These are phyloP conservation scores for Combretum micranthum DNA, from an alignment of 345 rosid species.

Conservation along the genomic window DNA sequence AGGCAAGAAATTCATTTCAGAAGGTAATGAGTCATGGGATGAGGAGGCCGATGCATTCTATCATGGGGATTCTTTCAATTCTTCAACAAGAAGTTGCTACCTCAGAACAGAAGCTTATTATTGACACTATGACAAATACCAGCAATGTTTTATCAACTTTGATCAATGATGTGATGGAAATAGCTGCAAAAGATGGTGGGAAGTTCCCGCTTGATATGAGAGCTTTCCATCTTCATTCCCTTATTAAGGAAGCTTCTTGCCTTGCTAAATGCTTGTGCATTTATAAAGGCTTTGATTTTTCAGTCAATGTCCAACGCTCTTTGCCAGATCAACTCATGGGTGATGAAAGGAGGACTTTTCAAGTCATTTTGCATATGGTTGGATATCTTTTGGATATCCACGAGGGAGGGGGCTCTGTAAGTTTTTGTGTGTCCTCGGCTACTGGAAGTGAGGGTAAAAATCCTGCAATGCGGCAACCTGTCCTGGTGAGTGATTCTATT, in stretches of 20 bases:
- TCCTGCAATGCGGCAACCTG: slow-evolving; percentile 33
- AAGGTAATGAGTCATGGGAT: slow-evolving; percentile 89
- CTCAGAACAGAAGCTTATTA: slow-evolving; percentile 52
- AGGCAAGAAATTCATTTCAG: slow-evolving; percentile 71
- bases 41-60: slow-evolving; percentile 90
- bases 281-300: slow-evolving; percentile 51
- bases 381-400: slow-evolving; percentile 59
- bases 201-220: slow-evolving; percentile 58
- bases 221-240: slow-evolving; percentile 51
- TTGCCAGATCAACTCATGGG: slow-evolving; percentile 75
- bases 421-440: slow-evolving; percentile 42
- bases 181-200: slow-evolving; percentile 50
- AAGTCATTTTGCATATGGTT: slow-evolving; percentile 85
- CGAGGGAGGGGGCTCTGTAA: slow-evolving; percentile 36
- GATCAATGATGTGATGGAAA: slow-evolving; percentile 83
- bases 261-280: slow-evolving; percentile 76
- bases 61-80: slow-evolving; percentile 73
- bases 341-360: slow-evolving; percentile 79
- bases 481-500: slow-evolving; percentile 36
- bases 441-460: slow-evolving; percentile 58
- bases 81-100: slow-evolving; percentile 59
- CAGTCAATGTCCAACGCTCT: slow-evolving; percentile 59
- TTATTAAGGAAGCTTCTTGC: slow-evolving; percentile 70
- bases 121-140: slow-evolving; percentile 75
- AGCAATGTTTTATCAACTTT: slow-evolving; percentile 67